These are phyloP conservation scores for Talaromyces sp. DNA, from an alignment of 2,329 filamentous ascomycete species.

Conservation along the genomic window DNA sequence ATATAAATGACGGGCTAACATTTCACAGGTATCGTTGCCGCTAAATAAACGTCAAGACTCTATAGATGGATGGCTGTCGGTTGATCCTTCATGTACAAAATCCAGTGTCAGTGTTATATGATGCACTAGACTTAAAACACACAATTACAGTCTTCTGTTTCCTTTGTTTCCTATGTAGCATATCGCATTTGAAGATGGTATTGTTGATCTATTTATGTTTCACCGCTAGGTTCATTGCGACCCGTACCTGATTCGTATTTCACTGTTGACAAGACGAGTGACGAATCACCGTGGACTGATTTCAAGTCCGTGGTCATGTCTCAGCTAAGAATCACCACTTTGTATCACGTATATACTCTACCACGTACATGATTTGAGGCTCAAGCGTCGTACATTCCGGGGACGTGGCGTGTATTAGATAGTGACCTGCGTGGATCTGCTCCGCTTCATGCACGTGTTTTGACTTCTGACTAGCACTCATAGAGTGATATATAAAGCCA, in stretches of 20 bases:
- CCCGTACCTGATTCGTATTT: not conserved
- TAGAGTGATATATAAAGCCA: not conserved
- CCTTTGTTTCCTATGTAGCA: slow-evolving; percentile 20
- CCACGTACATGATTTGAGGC: not conserved
- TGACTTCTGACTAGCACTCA: not conserved
- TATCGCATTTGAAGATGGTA: slow-evolving; percentile 14
- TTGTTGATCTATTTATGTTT: not conserved
- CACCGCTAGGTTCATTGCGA: too few relatives aligned
- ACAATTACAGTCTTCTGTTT: slow-evolving; percentile 24
- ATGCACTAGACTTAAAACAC: slow-evolving; percentile 27
- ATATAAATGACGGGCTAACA: not conserved
- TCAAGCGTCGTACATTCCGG: not conserved
- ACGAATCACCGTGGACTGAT: not conserved
- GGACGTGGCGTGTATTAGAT: not conserved
- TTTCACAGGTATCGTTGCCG: slow-evolving; percentile 36
- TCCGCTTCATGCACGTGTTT: slow-evolving; percentile 4
- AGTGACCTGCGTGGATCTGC: not conserved
- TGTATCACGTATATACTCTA: not conserved
- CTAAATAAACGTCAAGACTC: slow-evolving; percentile 38
- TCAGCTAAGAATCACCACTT: not conserved
- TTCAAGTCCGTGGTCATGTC: too few relatives aligned
- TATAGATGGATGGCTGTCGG: slow-evolving; percentile 31
- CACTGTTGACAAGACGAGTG: not conserved
- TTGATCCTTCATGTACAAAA: slow-evolving; percentile 40
- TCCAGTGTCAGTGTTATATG: slow-evolving; percentile 32